These are phyloP conservation scores for Paramecium primaurelia DNA, from an alignment of 73 alveolate species.

Conservation along the genomic window DNA sequence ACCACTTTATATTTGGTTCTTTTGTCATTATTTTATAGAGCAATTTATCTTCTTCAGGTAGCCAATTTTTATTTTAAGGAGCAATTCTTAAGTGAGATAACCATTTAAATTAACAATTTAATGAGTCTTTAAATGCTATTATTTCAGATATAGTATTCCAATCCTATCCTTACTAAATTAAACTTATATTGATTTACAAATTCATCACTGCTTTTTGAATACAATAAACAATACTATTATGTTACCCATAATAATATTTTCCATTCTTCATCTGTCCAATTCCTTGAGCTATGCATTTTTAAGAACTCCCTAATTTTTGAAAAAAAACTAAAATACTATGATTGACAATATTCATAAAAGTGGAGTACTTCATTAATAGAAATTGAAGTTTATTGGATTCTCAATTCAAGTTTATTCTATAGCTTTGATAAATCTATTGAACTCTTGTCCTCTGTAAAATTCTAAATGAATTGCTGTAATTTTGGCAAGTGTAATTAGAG, in stretches of 20 bases:
- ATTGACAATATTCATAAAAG: slow-evolving; percentile 43
- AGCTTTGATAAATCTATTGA: neutral
- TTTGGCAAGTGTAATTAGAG: neutral
- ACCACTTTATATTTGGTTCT: slow-evolving; percentile 13
- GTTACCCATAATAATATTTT: slow-evolving; percentile 30
- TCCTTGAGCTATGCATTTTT: slow-evolving; percentile 42
- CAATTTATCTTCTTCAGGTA: slow-evolving; percentile 13
- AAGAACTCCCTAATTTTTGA: neutral
- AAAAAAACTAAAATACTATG: neutral
- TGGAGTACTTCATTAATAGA: slow-evolving; percentile 12
- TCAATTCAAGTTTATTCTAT: neutral
- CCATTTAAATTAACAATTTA: slow-evolving; percentile 43
- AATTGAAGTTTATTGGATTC: neutral
- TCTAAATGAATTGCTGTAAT: neutral
- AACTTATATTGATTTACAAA: neutral
- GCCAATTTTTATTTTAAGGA: neutral
- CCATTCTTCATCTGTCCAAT: slow-evolving; percentile 57
- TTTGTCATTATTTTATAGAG: neutral
- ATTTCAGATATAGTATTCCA: slow-evolving; percentile 8
- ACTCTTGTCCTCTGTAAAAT: neutral
- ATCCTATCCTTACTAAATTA: neutral
- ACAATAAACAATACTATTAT: neutral
- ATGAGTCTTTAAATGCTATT: neutral
- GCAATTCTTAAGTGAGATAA: neutral
- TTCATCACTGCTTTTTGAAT: neutral